These are phyloP conservation scores for Ceratocystis colombiana DNA, from an alignment of 2,329 filamentous ascomycete species.

Conservation along the genomic window DNA sequence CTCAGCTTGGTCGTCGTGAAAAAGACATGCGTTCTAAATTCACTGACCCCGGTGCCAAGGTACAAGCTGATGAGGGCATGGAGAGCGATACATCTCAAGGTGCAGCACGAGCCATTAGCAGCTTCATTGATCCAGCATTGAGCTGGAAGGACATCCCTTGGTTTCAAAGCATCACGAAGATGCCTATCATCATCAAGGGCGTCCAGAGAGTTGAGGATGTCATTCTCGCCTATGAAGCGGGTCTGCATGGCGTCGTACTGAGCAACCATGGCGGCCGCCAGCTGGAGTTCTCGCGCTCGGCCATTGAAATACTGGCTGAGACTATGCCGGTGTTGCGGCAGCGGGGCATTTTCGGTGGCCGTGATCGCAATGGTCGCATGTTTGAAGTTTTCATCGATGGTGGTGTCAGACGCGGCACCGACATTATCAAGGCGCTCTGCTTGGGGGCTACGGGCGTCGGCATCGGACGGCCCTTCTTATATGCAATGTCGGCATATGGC, in stretches of 20 bases:
- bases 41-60: conserved; percentile 67
- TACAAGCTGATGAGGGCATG: conserved; percentile 58
- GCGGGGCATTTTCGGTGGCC: conserved; percentile 45
- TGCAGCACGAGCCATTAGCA: conserved; percentile 86
- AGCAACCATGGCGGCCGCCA: conserved; percentile 95
- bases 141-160: conserved; percentile 91
- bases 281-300: conserved; percentile 82
- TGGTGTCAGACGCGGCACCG: conserved; percentile 77
- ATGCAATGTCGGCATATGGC: conserved; percentile 91
- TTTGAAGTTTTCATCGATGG: conserved; percentile 89
- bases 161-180: conserved; percentile 80
- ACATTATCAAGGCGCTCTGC: conserved; percentile 91
- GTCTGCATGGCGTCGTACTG: conserved; percentile 81
- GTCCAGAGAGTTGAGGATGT: conserved; percentile 95
- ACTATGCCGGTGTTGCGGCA: conserved; percentile 78
- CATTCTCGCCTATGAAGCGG: conserved; percentile 68
- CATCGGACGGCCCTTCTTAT: conserved; percentile 89
- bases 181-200: conserved; percentile 94
- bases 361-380: conserved; percentile 41
- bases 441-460: conserved; percentile 86
- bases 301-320: conserved; percentile 82
- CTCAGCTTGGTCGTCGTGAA: conserved; percentile 85
- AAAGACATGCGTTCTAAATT: conserved; percentile 98
- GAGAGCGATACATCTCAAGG: conserved; percentile 80
- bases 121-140: conserved; percentile 90